phyloP scores from a whole-genome alignment of 2,329 filamentous ascomycete genomes.

The Fusarium haematococcum region DNA sequence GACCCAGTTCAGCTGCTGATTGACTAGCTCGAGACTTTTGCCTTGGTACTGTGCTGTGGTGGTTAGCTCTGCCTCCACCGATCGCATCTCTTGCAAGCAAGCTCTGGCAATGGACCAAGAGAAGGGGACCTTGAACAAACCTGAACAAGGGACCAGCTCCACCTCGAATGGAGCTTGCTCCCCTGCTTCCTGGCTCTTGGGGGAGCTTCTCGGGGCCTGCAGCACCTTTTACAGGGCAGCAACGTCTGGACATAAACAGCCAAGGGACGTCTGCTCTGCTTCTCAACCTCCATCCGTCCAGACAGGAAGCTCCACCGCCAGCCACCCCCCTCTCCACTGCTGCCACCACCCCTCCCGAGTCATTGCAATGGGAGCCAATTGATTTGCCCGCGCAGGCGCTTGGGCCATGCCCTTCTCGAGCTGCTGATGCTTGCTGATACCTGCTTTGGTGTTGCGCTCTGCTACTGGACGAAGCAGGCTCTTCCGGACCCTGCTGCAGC shows the following conservation, averaged over 20 bases:
- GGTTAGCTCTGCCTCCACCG: constrained; percentile 2
- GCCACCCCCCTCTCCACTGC: constrained; percentile 37
- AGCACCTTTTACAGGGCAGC: constrained; percentile 36
- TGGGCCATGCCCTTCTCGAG: constrained; percentile 38
- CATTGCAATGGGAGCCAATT: constrained; percentile 48
- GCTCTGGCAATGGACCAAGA: constrained; percentile 14
- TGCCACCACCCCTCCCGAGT: constrained; percentile 44
- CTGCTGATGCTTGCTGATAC: constrained; percentile 38
- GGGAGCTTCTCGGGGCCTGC: constrained; percentile 38
- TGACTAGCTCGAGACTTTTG: neutral
- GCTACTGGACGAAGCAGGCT: constrained; percentile 19
- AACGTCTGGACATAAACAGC: constrained; percentile 20
- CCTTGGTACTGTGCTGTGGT: neutral
- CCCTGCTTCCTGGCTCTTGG: constrained; percentile 37
- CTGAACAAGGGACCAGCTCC: constrained; percentile 40
- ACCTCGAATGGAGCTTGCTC: constrained; percentile 41
- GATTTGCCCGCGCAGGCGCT: constrained; percentile 44
- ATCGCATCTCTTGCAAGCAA: constrained; percentile 12
- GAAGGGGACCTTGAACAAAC: constrained; percentile 38
- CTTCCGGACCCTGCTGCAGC: constrained; percentile 3
- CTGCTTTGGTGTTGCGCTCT: constrained; percentile 26
- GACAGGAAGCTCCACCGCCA: constrained; percentile 30
- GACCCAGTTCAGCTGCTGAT: neutral
- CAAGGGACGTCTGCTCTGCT: constrained; percentile 7
- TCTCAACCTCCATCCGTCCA: constrained; percentile 38